Evolutionary conservation across 106 monocot genomes (phyloP), one percentile per base, ranked within the genome.

Genomic region (Posidonia australis): DNA sequence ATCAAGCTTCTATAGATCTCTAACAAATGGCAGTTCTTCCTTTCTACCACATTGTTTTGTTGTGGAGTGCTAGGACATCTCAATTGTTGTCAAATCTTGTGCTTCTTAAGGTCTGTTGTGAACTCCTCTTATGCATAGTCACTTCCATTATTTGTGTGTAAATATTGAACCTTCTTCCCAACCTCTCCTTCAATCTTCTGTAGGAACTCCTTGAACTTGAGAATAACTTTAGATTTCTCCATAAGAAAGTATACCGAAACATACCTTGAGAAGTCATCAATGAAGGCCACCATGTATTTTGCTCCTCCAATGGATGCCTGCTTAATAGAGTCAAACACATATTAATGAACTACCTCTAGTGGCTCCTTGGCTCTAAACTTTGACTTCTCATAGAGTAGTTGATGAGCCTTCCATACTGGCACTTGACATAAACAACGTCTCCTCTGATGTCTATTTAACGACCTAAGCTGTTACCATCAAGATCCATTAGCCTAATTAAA

Each of bases 201-300:
- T 30, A 19, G 28, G 1, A 74, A 74, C 17, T 58, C 66, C 16
- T 66, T 66, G 7, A 74, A 58, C 43, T 66, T 74, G 5, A n/a
- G n/a, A 14, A 74, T n/a, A 30, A 51, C 58, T 45, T 68, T 52
- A 27, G 60, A 69, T 13, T 76, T 76, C 28, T 55, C 54, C 31
- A 69, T 76, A 6, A 57, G 0, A 32, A 64, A 63, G 18, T 45
- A 69, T 13, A 76, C 62, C 75, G 27, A 68, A 19, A 63, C 28
- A 5, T 68, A 63, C 43, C 51, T 67, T 42, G 51, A 67, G 43
- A 47, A 74, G 22, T 74, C 74, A 67, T 68, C 31, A 21, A 74
- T 66, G 56, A 66, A 58, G 0, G 66, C 59, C 5, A 76, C 13
- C 54, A 68, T 76, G 47, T 63, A 76, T 16, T n/a, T 22, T 11